Percentiles rank a stretch among this genome's conserved stretches.
These are phyloP conservation scores for Friedmanniomyces simplex DNA, from an alignment of 495 filamentous ascomycete species.

Conservation along the genomic window DNA sequence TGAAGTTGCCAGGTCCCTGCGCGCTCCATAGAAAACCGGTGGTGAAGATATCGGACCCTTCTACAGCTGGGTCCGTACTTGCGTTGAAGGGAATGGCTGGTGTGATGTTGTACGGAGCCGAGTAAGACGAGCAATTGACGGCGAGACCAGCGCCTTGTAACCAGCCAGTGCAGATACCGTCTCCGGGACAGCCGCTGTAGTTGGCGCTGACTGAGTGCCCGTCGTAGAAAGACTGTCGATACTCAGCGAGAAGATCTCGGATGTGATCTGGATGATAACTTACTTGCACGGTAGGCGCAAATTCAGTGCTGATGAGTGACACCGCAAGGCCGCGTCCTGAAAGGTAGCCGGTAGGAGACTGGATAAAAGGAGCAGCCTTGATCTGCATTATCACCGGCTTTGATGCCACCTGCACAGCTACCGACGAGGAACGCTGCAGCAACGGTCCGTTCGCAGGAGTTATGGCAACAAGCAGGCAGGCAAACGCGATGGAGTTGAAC, in stretches of 20 bases:
- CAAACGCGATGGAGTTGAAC: background rate
- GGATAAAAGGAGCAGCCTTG: background rate
- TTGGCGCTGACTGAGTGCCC: background rate
- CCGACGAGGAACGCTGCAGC: background rate
- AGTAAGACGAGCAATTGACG: background rate
- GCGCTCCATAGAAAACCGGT: background rate
- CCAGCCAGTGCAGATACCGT: background rate
- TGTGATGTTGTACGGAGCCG: background rate
- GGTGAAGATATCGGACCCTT: background rate
- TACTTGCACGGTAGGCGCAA: background rate
- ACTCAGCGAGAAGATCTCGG: background rate
- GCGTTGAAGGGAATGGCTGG: background rate
- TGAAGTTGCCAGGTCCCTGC: background rate
- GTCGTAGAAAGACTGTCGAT: background rate
- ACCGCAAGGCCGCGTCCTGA: background rate
- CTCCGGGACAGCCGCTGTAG: background rate
- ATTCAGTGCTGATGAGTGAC: background rate
- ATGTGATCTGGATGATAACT: background rate
- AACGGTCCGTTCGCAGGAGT: background rate
- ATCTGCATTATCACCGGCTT: background rate
- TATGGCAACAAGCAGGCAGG: background rate
- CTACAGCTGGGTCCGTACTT: background rate
- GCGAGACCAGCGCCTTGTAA: background rate
- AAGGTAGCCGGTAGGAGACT: background rate
- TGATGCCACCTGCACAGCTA: background rate